phyloP scores from a whole-genome alignment of 1,284 basidiomycete genomes.

The Ganoderma sp. region DNA sequence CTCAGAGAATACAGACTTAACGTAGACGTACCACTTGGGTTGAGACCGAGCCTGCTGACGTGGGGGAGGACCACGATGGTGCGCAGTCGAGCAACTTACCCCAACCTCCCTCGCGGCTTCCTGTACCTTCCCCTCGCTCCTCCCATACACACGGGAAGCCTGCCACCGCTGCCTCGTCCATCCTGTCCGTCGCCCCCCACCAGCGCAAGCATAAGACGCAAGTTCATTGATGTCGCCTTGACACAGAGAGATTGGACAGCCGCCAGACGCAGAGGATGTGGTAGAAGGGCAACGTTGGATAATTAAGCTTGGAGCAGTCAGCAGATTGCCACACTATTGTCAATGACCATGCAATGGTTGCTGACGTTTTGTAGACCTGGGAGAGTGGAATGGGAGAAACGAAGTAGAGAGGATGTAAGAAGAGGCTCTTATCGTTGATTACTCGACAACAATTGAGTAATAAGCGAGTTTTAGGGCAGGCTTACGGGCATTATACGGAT shows the following conservation, averaged over 20 bases:
- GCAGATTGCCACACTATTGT: too few species aligned
- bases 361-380: too few species aligned
- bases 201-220: slow-evolving; percentile 37
- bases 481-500: too few species aligned
- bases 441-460: too few species aligned
- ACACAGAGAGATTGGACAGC: slow-evolving; percentile 36
- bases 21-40: slow-evolving; percentile 27
- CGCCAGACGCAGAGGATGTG: slow-evolving; percentile 34
- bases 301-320: too few species aligned
- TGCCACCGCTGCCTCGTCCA: slow-evolving; percentile 37
- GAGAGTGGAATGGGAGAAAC: too few species aligned
- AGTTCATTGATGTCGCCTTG: slow-evolving; percentile 34
- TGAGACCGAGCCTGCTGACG: slow-evolving; percentile 34
- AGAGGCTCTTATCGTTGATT: too few species aligned
- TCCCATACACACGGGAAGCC: slow-evolving; percentile 40
- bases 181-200: slow-evolving; percentile 43
- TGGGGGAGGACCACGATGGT: slow-evolving; percentile 41
- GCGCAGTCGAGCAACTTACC: slow-evolving; percentile 36
- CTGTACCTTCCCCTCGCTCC: slow-evolving; percentile 38
- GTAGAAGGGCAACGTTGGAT: slow-evolving; percentile 18
- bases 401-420: too few species aligned
- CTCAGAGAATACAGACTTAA: background rate
- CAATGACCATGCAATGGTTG: too few species aligned
- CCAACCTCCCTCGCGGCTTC: slow-evolving; percentile 1
- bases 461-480: too few species aligned